Base-by-base conservation (phyloP, 73 alveolate genomes). In the Durusdinium trenchii region DNA sequence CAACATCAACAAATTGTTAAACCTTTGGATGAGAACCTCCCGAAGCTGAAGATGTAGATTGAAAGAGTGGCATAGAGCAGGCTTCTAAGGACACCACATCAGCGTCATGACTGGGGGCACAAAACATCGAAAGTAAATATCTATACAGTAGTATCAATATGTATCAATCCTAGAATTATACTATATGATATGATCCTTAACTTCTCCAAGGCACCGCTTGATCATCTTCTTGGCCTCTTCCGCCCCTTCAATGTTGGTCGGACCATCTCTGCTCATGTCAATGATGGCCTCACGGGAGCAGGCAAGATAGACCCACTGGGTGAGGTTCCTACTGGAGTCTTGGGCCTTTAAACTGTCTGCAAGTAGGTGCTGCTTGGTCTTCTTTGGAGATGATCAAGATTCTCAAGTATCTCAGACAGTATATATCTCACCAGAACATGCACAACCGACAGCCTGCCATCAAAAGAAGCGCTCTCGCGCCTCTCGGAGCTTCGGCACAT, bases 191-290 rank as follows among this genome's bases (percentile, higher is more conserved):
- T 73, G 84, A 4, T 73, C 28, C 7, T 23, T 9, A 73, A 14
- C 36, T 9, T 73, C 87, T 38, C 5, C 36, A 28, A 67, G 51
- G 67, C 78, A 32, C 97, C 97, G 45, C 76, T 91, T 91, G 87
- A 91, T 91, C 97, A 91, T 91, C 97, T 91, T 91, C 48, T 91
- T 91, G 57, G 97, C 97, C 54, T 91, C 97, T 38, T 91, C 97
- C 28, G 97, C 97, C 23, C 97, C 97, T 32, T 91, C 97, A 43
- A 91, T 91, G 76, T 91, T 91, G 57, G 26, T 91, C 38, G 97
- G 97, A 5, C 97, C 97, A 40, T 91, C 97, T 48, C 69, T 91
- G 76, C 97, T 91, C 97, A 91, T 91, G 87, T 91, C 97, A 38
- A 76, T 78, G 52, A 91, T 91, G 97, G 97, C 97, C 97, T 91